Base-by-base conservation (phyloP, 2,329 filamentous ascomycete species). In the Calonectria pseudoturangicola region DNA sequence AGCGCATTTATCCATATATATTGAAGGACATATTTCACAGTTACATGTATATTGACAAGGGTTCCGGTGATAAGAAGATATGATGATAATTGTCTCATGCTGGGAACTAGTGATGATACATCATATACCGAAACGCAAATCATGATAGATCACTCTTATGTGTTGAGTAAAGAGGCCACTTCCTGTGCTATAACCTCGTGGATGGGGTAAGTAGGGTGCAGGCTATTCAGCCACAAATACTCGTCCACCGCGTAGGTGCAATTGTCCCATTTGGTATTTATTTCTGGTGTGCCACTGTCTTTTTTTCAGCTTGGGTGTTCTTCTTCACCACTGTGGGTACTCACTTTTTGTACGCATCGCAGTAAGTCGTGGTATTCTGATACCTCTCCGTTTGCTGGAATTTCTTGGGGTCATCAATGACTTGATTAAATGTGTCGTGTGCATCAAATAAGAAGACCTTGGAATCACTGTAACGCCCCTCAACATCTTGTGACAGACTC, bases 191-290 rank as follows among this genome's bases (percentile, higher is more conserved):
- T 10, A 54, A 41, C 16, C 0, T 28, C 15, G 7, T 51, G 63
- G 5, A 66, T 51, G 4, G 63, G 63, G 8, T 47, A 66, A 10
- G 45, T 66, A 39, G 63, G 63, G 25, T 66, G 63, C 2, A 66
- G 30, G 12, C n/a, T 51, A 50, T 66, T 51, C 4, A 66, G 33
- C 63, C 63, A 66, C 15, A 66, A 27, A 41, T 66, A 66, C 15
- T 66, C 45, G 30, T 66, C 45, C 33, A 48, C 63, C 8, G 43
- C 63, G 5, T 66, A 66, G 7, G 63, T 66, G 10, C 63, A 66
- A 27, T 66, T 66, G 9, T 66, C 63, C 63, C 30, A 66, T 50
- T 66, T 41, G 13, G 30, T 66, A 30, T 51, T 47, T 8, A 48
- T 25, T 36, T 39, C 28, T 1, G 47, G 45, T 6, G 63, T 66